Evolutionary conservation across 306 rosid species (phyloP).

Genomic region (Ceratonia siliqua): DNA sequence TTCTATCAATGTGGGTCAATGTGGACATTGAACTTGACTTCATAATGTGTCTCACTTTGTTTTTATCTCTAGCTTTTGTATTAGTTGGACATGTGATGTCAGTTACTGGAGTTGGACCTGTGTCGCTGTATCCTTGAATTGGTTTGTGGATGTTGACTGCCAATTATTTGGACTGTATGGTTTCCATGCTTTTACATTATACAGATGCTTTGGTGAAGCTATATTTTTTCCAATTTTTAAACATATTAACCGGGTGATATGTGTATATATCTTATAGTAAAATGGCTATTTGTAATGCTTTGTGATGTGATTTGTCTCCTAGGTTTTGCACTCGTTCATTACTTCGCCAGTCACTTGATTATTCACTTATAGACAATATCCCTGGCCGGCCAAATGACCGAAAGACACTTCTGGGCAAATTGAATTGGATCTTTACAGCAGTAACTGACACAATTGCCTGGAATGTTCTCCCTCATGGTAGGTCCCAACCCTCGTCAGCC

Average conservation of each 20-base stretch:
- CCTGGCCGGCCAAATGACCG: conserved; percentile 98
- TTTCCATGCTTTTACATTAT: not conserved
- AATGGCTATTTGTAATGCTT: not conserved
- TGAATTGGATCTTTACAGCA: conserved; percentile 99
- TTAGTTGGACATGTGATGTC: not conserved
- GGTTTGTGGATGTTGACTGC: not conserved
- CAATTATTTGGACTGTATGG: not conserved
- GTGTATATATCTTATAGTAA: not conserved
- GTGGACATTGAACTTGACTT: not conserved
- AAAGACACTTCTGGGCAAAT: conserved; percentile 92
- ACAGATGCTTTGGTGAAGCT: conserved; percentile 20
- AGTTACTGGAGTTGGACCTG: not conserved
- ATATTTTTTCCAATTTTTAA: conserved; percentile 7
- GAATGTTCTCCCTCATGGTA: conserved; percentile 99
- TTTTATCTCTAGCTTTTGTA: not conserved
- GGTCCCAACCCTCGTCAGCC: conserved; percentile 16
- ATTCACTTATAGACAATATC: conserved; percentile 84
- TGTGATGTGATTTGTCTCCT: conserved; percentile 35
- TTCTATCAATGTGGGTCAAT: no score
- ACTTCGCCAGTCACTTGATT: conserved; percentile 75
- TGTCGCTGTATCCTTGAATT: not conserved
- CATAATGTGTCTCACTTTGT: not conserved
- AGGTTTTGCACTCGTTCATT: conserved; percentile 94
- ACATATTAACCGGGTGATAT: conserved; percentile 15
- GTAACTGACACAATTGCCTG: conserved; percentile 99